Evolutionary conservation across 2,329 filamentous ascomycete genomes (phyloP), one percentile per base, ranked within the genome.

Genomic region (Blastomyces percursus): DNA sequence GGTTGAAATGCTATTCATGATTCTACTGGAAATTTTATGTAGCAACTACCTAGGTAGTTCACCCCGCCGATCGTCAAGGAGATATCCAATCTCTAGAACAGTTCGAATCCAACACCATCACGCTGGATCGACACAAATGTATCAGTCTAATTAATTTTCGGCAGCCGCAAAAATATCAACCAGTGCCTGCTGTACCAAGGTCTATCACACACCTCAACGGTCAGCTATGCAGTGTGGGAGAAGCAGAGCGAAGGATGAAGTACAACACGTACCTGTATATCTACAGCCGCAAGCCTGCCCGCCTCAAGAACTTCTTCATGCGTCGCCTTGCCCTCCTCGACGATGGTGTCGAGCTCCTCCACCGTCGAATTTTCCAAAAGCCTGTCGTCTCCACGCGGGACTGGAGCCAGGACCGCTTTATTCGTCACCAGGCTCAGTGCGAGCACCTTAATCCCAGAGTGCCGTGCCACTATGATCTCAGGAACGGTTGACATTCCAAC

Each of bases 401-500:
- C 82, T 11, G 83, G 79, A 62, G 84, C 80, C 55, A 86, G 72
- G 6, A 87, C 83, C 8, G 82, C 82, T 32, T 79, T 82, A 72
- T 88, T 88, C 19, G 86, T 88, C 27, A 88, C 85, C 57, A 88
- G 73, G 69, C 84, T 87, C 69, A 88, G 81, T 6, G 84, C 86
- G 46, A 88, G 74, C 7, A 88, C 82, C 35, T 81, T 77, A 67
- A 88, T 80, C n/a, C 82, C 83, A 61, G 79, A 81, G 71, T 88
- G 86, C 66, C 86, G 79, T 40, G 85, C 85, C 19, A 85, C 83
- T 59, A 88, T 81, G 60, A 87, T 85, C 69, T 88, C 86, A 8
- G 86, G 86, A 35, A 88, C 84, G 0, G 86, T 88, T 40, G 83
- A 86, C 86, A 88, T 88, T 16, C 85, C 85, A 1, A 88, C 85